These are phyloP conservation scores for Eruca vesicaria DNA, from an alignment of 441 rosid species.

Conservation along the genomic window DNA sequence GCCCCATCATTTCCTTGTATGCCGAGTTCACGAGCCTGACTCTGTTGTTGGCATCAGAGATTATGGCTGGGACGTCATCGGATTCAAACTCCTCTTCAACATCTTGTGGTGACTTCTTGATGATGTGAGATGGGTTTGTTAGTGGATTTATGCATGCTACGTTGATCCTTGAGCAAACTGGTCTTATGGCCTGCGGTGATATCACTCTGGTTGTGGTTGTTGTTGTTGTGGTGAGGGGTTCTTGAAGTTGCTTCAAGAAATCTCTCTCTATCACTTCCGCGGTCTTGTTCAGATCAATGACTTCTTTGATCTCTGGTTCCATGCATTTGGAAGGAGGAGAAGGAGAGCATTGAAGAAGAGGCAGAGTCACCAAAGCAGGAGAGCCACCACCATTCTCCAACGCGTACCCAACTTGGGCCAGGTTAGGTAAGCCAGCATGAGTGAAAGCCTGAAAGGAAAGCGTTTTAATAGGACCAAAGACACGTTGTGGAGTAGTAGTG, in stretches of 20 bases:
- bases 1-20: conserved; percentile 93
- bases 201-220: conserved; percentile 39
- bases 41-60: conserved; percentile 73
- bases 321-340: conserved; percentile 34
- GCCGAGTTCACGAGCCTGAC: conserved; percentile 88
- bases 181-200: conserved; percentile 72
- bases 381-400: conserved; percentile 23
- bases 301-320: conserved; percentile 35
- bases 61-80: conserved; percentile 61
- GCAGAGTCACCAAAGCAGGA: conserved; percentile 61
- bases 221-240: conserved; percentile 11
- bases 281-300: conserved; percentile 59
- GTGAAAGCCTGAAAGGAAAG: conserved; percentile 52
- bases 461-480: conserved; percentile 28
- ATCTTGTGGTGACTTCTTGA: conserved; percentile 52
- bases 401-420: conserved; percentile 13
- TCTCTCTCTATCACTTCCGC: conserved; percentile 48
- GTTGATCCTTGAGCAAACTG: conserved; percentile 70
- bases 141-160: conserved; percentile 52
- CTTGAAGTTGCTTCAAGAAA: conserved; percentile 66
- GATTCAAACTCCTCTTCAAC: conserved; percentile 82
- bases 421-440: conserved; percentile 28
- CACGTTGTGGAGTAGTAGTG: conserved; percentile 32
- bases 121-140: conserved; percentile 15
- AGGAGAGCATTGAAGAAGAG: conserved; percentile 65